phyloP scores from a whole-genome alignment of 345 rosid genomes.

The Mallotus nudiflorus region DNA sequence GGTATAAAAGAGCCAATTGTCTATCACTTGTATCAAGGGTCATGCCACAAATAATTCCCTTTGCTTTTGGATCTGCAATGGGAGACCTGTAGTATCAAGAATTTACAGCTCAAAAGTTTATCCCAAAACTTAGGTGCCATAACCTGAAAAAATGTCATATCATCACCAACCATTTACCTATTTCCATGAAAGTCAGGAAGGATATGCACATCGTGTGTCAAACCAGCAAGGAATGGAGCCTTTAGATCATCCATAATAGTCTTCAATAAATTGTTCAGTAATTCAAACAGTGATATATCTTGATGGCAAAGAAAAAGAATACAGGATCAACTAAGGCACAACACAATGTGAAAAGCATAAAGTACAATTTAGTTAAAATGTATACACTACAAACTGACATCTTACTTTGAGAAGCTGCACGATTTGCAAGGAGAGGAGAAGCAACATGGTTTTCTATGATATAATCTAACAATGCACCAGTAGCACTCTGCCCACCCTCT shows the following conservation, averaged over 20 bases:
- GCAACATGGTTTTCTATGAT: constrained; percentile 85
- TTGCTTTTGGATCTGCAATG: constrained; percentile 80
- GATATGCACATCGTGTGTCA: constrained; percentile 73
- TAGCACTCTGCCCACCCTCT: constrained; percentile 99
- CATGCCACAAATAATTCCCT: constrained; percentile 78
- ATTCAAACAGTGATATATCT: constrained; percentile 76
- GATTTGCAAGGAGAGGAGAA: constrained; percentile 84
- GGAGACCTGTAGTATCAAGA: constrained; percentile 72
- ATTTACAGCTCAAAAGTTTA: constrained; percentile 5
- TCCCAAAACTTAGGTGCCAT: constrained; percentile 6
- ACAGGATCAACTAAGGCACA: not conserved
- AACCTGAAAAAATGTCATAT: not conserved
- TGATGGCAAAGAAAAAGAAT: constrained; percentile 24
- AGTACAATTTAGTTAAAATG: not conserved
- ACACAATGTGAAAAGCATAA: not conserved
- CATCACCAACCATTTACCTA: constrained; percentile 45
- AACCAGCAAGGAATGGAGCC: constrained; percentile 79
- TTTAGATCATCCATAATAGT: constrained; percentile 50
- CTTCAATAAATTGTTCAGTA: constrained; percentile 64
- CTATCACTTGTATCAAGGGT: constrained; percentile 83
- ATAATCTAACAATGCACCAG: constrained; percentile 90
- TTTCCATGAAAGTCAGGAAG: constrained; percentile 96
- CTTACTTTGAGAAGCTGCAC: constrained; percentile 85
- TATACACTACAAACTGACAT: not conserved
- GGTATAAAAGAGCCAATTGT: constrained; percentile 81